Evolutionary conservation across 2,329 filamentous ascomycete species (phyloP), one percentile per base, ranked within the genome.

Genomic region (Sporothrix pallida): DNA sequence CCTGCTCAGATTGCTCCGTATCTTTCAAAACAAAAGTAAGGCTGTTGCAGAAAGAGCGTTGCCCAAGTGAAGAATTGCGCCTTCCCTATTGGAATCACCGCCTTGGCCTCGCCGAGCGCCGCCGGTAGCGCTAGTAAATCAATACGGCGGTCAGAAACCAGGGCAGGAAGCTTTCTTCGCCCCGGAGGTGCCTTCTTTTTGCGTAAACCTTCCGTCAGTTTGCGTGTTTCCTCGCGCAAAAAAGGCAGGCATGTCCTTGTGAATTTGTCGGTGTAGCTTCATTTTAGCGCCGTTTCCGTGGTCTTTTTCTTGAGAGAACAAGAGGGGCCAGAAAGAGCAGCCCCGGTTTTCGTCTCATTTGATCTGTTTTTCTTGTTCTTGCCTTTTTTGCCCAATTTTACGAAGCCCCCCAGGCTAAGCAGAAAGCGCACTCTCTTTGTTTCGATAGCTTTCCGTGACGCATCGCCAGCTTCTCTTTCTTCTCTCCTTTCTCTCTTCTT

Each of bases 391-490:
- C 15, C 52, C 37, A 72, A 68, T 63, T 72, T 67, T 60, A 67
- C 60, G 62, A 48, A 17, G 20, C 46, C 65, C 44, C 65, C 62
- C 48, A 67, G 50, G 71, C 71, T 69, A 73, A 69, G 67, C 46
- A 54, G 48, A 68, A 42, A 17, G 52, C 37, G 42, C 12, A 37
- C 71, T 73, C 63, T 70, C 63, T 62, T 73, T 69, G 71, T 69
- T 73, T 73, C 71, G 42, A 73, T 48, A 62, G 63, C 71, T 73
- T 74, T 71, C 70, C 23, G 73, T 74, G 63, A 58, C 62, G 70
- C 65, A 70, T 72, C 46, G 23, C 26, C 69, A 60, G 62, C 42
- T 71, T 52, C 12, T 20, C n/a, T 46, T 46, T 13, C n/a, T 23
- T 48, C 20, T 17, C 31, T 63, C 65, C 68, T 54, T n/a, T 73